Evolutionary conservation across 2,329 filamentous ascomycete genomes (phyloP), one percentile per base, ranked within the genome.

Genomic region (Penicillium sp.): DNA sequence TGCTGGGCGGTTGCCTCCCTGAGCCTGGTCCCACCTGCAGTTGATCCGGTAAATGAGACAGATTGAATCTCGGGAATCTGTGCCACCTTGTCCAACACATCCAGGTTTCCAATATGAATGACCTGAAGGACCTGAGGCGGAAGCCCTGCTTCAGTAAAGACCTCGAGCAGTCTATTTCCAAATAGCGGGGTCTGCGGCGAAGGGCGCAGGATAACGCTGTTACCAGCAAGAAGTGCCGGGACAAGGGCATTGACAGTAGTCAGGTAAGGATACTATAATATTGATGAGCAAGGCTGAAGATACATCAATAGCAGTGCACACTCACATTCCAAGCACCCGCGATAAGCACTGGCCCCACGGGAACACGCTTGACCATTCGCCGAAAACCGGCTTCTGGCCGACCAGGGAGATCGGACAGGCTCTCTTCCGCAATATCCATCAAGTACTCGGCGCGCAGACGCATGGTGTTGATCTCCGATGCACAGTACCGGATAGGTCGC

Each of bases 241-340:
- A 96, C 84, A 50, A 97, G 81, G 2, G 90, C 90, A 78, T 96
- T 96, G 69, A 96, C 84, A 22, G 96, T 84, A 62, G 92, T 95
- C 45, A 97, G 81, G 72, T 96, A 96, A 26, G 92, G 92, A 70
- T 96, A 96, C 90, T 96, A 66, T 20, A 29, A 16, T 50, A 6
- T 26, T 38, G n/a, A 32, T 57, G 11, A 60, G 56, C 39, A 10
- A 34, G 31, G 35, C 18, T 18, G 32, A 20, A 20, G 13, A 11
- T 31, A 24, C 22, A 24, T 37, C 11, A 10, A 22, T 47, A 50
- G 74, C 6, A 40, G 2, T 35, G 42, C 7, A 39, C 20, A 79
- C 90, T 77, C 76, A 94, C 92, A 76, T 96, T 96, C 92, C 92
- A 96, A 4, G 92, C 89, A 72, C 95, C 95, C 57, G 96, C 83